These are phyloP conservation scores for Alternaria brassicae DNA, from an alignment of 2,329 filamentous ascomycete species.

Conservation along the genomic window DNA sequence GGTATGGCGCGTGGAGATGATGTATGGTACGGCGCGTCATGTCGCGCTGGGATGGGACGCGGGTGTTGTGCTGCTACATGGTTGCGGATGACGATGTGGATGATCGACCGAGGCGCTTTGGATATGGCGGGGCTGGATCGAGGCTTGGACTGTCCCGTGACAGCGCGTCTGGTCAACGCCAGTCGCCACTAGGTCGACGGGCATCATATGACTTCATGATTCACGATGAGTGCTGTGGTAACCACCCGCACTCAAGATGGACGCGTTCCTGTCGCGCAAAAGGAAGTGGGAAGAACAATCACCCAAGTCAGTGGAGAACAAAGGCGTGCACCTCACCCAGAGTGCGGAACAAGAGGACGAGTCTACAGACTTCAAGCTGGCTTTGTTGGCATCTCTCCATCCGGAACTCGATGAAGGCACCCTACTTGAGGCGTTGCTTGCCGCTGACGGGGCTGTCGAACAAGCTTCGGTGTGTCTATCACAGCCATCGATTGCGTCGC, in stretches of 20 bases:
- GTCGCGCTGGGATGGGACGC: conserved; percentile 19
- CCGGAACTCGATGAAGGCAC: conserved; percentile 68
- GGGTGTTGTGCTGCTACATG: conserved; percentile 26
- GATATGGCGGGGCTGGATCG: conserved; percentile 30
- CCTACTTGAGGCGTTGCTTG: conserved; percentile 79
- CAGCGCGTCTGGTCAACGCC: conserved; percentile 9
- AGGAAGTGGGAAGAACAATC: conserved; percentile 34
- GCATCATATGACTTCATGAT: not conserved
- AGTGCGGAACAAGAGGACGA: conserved; percentile 60
- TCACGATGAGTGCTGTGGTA: not conserved
- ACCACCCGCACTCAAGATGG: conserved; percentile 32
- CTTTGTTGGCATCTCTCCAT: conserved; percentile 79
- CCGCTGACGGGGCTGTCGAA: conserved; percentile 77
- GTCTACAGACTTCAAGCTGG: conserved; percentile 88
- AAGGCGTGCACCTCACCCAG: not conserved
- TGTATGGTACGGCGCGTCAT: conserved; percentile 23
- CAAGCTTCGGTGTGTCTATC: conserved; percentile 66
- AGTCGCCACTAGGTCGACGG: not conserved
- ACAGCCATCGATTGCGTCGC: conserved; percentile 39
- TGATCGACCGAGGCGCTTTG: conserved; percentile 30
- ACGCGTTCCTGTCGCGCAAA: conserved; percentile 51
- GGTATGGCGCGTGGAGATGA: conserved; percentile 24
- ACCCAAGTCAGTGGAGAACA: conserved; percentile 2
- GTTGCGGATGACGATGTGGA: conserved; percentile 26
- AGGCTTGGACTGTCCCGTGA: conserved; percentile 29